Evolutionary conservation across 306 rosid genomes (phyloP), one percentile per base, ranked within the genome.

Genomic region (Quillaja saponaria): DNA sequence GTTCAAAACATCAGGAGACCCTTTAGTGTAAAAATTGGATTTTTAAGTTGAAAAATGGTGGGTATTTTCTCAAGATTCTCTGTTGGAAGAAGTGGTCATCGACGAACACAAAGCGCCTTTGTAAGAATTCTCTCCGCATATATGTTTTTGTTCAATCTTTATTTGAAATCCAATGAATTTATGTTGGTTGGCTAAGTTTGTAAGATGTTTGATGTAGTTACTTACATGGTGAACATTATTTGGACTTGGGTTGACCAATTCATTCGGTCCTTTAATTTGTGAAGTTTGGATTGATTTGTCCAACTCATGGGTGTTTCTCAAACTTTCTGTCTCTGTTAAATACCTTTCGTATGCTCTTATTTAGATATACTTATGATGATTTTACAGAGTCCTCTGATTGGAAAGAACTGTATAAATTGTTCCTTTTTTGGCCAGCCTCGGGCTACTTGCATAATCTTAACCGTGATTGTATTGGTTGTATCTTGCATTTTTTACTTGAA

Each of bases 21-120:
- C 11, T 8, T 16, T 33, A 37, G 69, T 61, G 18, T 58, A 66
- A 71, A 71, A 49, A 63, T 71, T 59, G 55, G 18, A 55, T 65
- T 83, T 71, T 49, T 55, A 35, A 63, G 60, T 66, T 56, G 57
- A 41, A 62, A 67, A 6, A 89, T 92, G 99, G 99, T 89, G 75
- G 96, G 99, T 60, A 62, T 92, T 63, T 92, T 92, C 85, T 92
- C 99, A 3, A 83, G 90, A 77, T 89, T 92, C 67, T 84, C 96
- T 34, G 84, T 68, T 55, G 81, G 87, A 69, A 84, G 86, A 73
- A 69, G 71, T 49, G 74, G 71, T 20, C 99, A 92, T 78, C 87
- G 99, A 55, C 84, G 99, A n/a, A 84, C 87, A 16, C 99, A 89
- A 66, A 92, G 99, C 49, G 96, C 96, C 10, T 52, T 92, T 45